phyloP scores from a whole-genome alignment of 352 stramenopile genomes.

The Phytophthora uliginosa region DNA sequence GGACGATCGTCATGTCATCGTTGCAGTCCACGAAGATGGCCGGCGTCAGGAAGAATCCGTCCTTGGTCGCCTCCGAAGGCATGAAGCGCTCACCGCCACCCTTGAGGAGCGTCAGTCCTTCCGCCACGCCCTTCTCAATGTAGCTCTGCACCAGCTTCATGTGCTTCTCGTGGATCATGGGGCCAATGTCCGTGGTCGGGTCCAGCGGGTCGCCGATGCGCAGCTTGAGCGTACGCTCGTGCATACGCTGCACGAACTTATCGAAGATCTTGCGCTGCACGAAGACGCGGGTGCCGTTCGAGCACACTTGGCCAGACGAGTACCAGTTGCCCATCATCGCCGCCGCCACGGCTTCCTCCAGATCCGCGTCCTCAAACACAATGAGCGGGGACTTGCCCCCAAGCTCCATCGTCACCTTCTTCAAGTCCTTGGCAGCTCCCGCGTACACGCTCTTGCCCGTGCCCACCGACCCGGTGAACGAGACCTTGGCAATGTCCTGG shows the following conservation, averaged over 20 bases:
- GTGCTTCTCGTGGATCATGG: slow-evolving; percentile 89
- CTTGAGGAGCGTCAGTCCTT: slow-evolving; percentile 71
- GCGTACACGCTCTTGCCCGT: slow-evolving; percentile 82
- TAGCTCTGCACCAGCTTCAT: slow-evolving; percentile 82
- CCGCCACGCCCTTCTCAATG: slow-evolving; percentile 63
- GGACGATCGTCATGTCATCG: slow-evolving; percentile 92
- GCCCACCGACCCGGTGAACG: slow-evolving; percentile 86
- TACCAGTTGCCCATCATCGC: slow-evolving; percentile 92
- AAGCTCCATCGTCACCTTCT: slow-evolving; percentile 93
- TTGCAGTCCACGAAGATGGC: slow-evolving; percentile 92
- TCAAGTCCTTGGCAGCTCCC: slow-evolving; percentile 76
- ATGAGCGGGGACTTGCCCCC: slow-evolving; percentile 92
- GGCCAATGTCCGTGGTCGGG: slow-evolving; percentile 82
- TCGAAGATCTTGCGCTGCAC: slow-evolving; percentile 89
- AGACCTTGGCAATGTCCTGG: slow-evolving; percentile 75
- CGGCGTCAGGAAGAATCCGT: slow-evolving; percentile 92
- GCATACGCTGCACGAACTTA: slow-evolving; percentile 83
- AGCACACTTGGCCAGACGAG: slow-evolving; percentile 92
- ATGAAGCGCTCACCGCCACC: slow-evolving; percentile 65
- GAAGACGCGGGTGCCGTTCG: slow-evolving; percentile 92
- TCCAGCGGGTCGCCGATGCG: slow-evolving; percentile 89
- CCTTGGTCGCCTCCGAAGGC: slow-evolving; percentile 49
- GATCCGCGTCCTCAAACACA: slow-evolving; percentile 88
- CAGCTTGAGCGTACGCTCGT: slow-evolving; percentile 81
- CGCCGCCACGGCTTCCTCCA: slow-evolving; percentile 81